A percentile compares a stretch with the other conserved stretches of the same genome.
These are phyloP conservation scores for Rhizopus sp. DNA, from an alignment of 371 early-diverging fungal genomes.

Conservation along the genomic window DNA sequence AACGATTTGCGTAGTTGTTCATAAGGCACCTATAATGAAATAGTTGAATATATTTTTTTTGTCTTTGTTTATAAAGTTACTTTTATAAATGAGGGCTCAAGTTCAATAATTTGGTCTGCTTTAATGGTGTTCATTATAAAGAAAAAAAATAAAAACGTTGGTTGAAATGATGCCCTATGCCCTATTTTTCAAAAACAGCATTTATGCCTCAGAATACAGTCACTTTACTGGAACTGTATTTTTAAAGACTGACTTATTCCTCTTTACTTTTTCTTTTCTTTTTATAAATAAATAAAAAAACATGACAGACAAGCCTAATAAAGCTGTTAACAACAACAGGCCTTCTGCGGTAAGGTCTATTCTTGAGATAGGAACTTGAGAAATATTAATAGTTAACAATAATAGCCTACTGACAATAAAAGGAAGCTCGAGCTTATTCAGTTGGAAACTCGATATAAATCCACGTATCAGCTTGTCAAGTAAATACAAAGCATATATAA, in stretches of 20 bases:
- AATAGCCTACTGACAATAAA: background rate
- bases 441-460: constrained; percentile 27
- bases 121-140: constrained; percentile 73
- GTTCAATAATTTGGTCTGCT: constrained; percentile 73
- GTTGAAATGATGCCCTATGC: too few relatives aligned
- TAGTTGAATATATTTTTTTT: background rate
- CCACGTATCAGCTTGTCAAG: constrained; percentile 21
- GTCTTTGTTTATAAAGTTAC: constrained; percentile 37
- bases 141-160: background rate
- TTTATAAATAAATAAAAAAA: too few relatives aligned
- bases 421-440: constrained; percentile 26
- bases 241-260: too few relatives aligned
- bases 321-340: too few relatives aligned
- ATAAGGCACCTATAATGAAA: constrained; percentile 72
- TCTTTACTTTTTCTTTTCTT: too few relatives aligned
- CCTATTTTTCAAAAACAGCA: too few relatives aligned
- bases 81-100: constrained; percentile 90
- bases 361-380: too few relatives aligned
- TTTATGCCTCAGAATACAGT: too few relatives aligned
- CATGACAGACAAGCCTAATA: too few relatives aligned
- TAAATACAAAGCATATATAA: constrained; percentile 4
- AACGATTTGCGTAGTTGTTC: constrained; percentile 87
- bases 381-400: too few relatives aligned
- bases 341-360: too few relatives aligned
- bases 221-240: too few relatives aligned